Conservation (phyloP, 208 protist species). For the Vickermania spadyakhi region DNA sequence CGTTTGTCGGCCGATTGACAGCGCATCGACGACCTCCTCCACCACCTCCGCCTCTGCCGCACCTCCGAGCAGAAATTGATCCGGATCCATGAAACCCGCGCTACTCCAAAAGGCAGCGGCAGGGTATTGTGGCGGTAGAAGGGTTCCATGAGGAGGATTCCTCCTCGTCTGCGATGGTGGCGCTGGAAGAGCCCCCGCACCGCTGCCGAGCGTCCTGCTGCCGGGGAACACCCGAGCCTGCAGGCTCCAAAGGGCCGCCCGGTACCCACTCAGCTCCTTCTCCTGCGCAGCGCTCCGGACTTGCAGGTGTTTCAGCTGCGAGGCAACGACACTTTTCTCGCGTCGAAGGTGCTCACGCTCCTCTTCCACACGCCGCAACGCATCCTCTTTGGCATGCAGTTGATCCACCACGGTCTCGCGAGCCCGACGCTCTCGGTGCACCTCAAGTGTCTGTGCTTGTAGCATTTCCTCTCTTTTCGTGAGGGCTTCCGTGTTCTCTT, state of each 20-base stretch:
- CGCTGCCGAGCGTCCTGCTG: too few species aligned
- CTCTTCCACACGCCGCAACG: neutral
- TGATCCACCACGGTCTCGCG: neutral
- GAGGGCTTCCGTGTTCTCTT: slow-evolving; percentile 3
- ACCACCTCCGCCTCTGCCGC: too few species aligned
- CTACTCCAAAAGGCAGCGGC: too few species aligned
- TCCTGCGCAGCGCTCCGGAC: neutral
- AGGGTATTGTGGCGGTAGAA: too few species aligned
- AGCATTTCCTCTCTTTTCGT: neutral
- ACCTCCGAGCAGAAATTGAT: too few species aligned
- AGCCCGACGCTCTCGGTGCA: neutral
- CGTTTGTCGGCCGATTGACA: too few species aligned
- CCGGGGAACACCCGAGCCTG: neutral
- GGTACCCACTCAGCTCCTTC: neutral
- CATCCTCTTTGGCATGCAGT: neutral
- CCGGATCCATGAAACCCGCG: too few species aligned
- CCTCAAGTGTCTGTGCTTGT: neutral
- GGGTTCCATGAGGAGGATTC: too few species aligned
- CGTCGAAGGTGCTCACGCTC: neutral
- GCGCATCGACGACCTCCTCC: too few species aligned
- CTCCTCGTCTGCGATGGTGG: too few species aligned
- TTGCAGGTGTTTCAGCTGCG: neutral
- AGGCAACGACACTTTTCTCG: neutral
- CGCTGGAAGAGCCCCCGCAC: too few species aligned
- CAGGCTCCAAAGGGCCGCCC: neutral